Evolutionary conservation across 192 early-diverging fungal species (phyloP), one percentile per base, ranked within the genome.

Genomic region (Chytriomyces hyalinus): DNA sequence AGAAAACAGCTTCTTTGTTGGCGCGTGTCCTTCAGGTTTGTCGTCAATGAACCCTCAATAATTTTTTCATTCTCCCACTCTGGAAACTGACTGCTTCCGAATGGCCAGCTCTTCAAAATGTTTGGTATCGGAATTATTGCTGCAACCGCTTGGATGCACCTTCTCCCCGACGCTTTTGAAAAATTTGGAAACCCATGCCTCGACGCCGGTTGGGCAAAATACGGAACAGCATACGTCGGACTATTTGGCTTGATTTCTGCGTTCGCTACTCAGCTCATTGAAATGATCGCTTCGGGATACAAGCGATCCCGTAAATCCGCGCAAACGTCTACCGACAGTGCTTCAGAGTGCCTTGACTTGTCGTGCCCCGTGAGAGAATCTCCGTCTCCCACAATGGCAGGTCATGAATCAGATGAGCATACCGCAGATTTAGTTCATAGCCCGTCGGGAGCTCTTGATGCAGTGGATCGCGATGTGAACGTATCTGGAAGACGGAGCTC

Each of bases 91-190:
- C 36, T 36, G 0, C 36, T 36, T 36, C 36, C 36, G 36, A 36
- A 36, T 28, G 26, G n/a, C 45, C 73, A 83, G 67, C 51, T 61
- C 9, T 61, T 87, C 61, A 89, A 89, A 80, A 61, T 89, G 20
- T 89, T 89, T 80, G 85, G 87, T 49, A 72, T 72, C 43, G 87
- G 87, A 13, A 80, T 86, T 50, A 86, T 89, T 61, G 45, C 75
- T 9, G 80, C 78, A 43, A 86, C 84, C 2, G 85, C 85, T 24
- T 82, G 74, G 64, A 79, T 89, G 53, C 85, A 87, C 72, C 63
- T 89, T 62, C 76, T 87, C 4, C 78, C 78, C 8, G 78, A 79
- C 36, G 78, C 78, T 9, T 79, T 79, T 59, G 49, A 60, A 7
- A 47, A 73, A 49, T 79, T 79, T 36, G 47, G 36, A 28, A 75